Evolutionary conservation across 2,329 filamentous ascomycete genomes (phyloP), one percentile per base, ranked within the genome.

Genomic region (Botrytis galanthina): DNA sequence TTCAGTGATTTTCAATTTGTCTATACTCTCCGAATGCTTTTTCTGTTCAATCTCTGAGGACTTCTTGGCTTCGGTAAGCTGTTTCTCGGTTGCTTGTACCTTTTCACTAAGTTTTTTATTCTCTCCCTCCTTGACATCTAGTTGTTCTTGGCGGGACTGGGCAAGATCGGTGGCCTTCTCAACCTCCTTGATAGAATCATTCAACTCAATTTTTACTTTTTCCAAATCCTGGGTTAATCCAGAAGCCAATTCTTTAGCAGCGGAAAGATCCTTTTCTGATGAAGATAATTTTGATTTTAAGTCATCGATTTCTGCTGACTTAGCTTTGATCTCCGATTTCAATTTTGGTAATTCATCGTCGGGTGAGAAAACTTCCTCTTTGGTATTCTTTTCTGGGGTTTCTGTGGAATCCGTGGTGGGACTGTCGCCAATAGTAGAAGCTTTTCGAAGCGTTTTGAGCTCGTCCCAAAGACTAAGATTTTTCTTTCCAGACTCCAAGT

Each of bases 341-440:
- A 97, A 84, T 71, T 93, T 89, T 4, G 93, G 92, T 22, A 97
- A 86, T 82, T 98, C 95, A 69, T 92, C 91, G 74, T 98, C 95
- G 78, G 94, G 97, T 0, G 94, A 97, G 83, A 98, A 98, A 82
- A 98, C 92, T 67, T 97, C 93, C 76, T 95, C 92, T 39, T 78
- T 80, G 0, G 79, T 76, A 60, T 82, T 84, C 59, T 80, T 77
- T 59, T 80, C 76, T 26, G 74, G 74, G 42, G 79, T 80, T 35
- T 75, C 73, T 16, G 75, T 29, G 22, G 51, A 48, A 70, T 75
- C 2, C 76, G 75, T 68, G 29, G 63, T 74, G 10, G 66, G 62
- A 72, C 72, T 67, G 62, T 83, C 82, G 5, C 79, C 79, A 46
- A 81, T 78, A 76, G 84, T 85, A 44, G 71, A 61, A 12, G 80